Conservation (phyloP, 2,329 filamentous ascomycete species). For the Macrophomina tecta region DNA sequence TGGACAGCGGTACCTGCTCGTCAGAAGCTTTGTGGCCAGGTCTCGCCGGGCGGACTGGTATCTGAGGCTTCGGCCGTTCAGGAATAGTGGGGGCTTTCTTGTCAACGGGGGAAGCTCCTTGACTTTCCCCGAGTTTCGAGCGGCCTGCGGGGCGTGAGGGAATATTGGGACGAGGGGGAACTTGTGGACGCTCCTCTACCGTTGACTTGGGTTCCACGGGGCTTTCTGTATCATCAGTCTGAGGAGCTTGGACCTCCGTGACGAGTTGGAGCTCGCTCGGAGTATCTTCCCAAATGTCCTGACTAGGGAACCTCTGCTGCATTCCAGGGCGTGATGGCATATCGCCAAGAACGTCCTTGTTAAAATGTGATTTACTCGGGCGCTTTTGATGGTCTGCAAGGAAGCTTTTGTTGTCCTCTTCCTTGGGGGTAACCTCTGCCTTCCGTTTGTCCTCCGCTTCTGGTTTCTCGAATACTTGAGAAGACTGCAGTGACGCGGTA, state of each 20-base stretch:
- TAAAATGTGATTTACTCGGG: slow-evolving; percentile 68
- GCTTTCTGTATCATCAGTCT: slow-evolving; percentile 48
- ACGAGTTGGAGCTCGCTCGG: slow-evolving; percentile 83
- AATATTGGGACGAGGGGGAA: slow-evolving; percentile 40
- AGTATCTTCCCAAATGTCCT: slow-evolving; percentile 92
- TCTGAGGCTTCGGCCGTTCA: slow-evolving; percentile 67
- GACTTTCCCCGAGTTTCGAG: slow-evolving; percentile 28
- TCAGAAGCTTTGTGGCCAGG: slow-evolving; percentile 41
- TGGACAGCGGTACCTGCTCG: slow-evolving; percentile 44
- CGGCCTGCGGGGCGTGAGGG: slow-evolving; percentile 40
- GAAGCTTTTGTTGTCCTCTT: slow-evolving; percentile 47
- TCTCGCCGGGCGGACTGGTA: slow-evolving; percentile 67
- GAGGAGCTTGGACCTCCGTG: slow-evolving; percentile 69
- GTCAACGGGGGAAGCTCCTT: slow-evolving; percentile 54
- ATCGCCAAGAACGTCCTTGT: slow-evolving; percentile 55
- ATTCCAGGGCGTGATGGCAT: slow-evolving; percentile 60
- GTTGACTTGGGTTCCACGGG: slow-evolving; percentile 27
- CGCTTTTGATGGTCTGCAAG: slow-evolving; percentile 53
- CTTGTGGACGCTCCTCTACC: slow-evolving; percentile 25
- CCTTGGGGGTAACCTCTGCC: slow-evolving; percentile 49
- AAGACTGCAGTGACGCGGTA: slow-evolving; percentile 37
- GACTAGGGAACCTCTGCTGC: slow-evolving; percentile 82
- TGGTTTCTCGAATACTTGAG: slow-evolving; percentile 51
- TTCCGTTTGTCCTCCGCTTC: slow-evolving; percentile 58
- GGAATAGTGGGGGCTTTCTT: slow-evolving; percentile 59